Base-by-base conservation (phyloP, 306 rosid genomes). In the Corylus avellana region DNA sequence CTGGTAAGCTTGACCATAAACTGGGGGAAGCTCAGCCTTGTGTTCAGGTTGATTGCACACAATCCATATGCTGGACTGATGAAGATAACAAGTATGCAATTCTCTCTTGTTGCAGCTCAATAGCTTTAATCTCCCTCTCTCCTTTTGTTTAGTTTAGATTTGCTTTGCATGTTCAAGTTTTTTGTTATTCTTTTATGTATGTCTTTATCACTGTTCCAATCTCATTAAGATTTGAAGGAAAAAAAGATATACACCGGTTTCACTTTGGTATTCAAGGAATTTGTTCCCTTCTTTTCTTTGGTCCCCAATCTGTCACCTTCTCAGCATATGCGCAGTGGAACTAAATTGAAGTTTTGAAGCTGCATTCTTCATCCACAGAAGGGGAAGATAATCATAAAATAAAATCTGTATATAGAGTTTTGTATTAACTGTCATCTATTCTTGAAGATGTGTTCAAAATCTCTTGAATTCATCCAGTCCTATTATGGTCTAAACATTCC, bases 1-100 rank as follows among this genome's bases (percentile, higher is more conserved):
- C 97, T 69, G 96, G 96, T 42, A 50, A 81, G 72, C 55, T 92
- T 67, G 97, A 92, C 78, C 84, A 89, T 72, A 69, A 84, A 73
- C 68, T 87, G 4, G 87, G 80, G 77, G 83, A 85, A 42, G 74
- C 61, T 39, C 73, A 75, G 25, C 77, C 80, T 16, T 78, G 76
- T 83, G 62, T 78, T 64, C 81, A 77, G 53, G 76, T 89, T 48
- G 81, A 89, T 27, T 62, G 49, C n/a, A n/a, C 20, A 5, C 14
- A 79, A 51, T 78, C 88, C 20, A 47, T 80, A 1, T 79, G 82
- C 67, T 81, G 87, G 78, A 84, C 84, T 55, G 78, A 83, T 61
- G 79, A 73, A 69, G 75, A 35, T 54, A 66, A 35, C 46, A 75
- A 22, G 85, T 85, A 78, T 13, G 80, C 12, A 42, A 3, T 12